A percentile compares a stretch with the other conserved stretches of the same genome.
phyloP scores from a whole-genome alignment of 1,284 basidiomycete genomes.

The Malassezia yamatoensis region DNA sequence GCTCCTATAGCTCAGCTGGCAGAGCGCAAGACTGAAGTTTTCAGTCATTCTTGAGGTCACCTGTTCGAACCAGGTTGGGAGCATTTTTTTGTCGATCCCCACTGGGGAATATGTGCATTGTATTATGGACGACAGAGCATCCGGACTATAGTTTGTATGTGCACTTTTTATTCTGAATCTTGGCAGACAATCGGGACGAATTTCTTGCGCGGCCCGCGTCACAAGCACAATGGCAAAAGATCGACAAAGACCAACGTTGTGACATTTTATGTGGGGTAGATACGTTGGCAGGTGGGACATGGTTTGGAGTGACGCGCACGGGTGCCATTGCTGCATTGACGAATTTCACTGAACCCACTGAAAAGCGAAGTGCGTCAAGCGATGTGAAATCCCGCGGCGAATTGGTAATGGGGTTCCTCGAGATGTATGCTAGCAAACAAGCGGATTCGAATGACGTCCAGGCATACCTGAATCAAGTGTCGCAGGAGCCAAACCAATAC shows the following conservation, averaged over 20 bases:
- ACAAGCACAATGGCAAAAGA: constrained; percentile 7
- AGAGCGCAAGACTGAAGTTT: constrained; percentile 21
- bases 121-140: constrained; percentile 9
- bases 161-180: not conserved
- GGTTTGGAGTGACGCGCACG: constrained; percentile 10
- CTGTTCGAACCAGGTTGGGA: constrained; percentile 23
- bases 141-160: constrained; percentile 14
- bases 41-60: constrained; percentile 20
- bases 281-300: constrained; percentile 9
- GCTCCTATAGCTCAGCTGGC: constrained; percentile 20
- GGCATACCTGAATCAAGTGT: not conserved
- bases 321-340: constrained; percentile 9
- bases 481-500: not conserved
- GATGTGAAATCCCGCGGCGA: constrained; percentile 10
- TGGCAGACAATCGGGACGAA: constrained; percentile 14
- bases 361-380: not conserved
- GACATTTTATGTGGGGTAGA: constrained; percentile 11
- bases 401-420: constrained; percentile 6
- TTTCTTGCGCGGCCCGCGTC: constrained; percentile 6
- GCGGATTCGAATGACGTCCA: not conserved
- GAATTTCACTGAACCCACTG: constrained; percentile 4
- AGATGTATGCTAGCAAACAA: not conserved
- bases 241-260: not conserved
- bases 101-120: constrained; percentile 8
- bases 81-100: constrained; percentile 10